Conservation (phyloP, 2,329 filamentous ascomycete species). For the Penicillium concentricum region DNA sequence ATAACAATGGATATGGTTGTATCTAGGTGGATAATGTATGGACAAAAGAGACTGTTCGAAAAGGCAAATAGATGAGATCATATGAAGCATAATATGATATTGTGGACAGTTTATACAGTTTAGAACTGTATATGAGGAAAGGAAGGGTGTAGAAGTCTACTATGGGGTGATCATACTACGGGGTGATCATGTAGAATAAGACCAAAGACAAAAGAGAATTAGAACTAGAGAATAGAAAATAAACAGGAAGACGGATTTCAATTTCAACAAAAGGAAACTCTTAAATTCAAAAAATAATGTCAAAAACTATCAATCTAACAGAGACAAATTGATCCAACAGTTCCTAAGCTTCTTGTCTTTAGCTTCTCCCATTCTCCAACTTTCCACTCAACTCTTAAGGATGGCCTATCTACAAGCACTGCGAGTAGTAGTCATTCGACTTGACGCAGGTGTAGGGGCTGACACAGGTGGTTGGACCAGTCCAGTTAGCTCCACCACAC, state of each 20-base stretch:
- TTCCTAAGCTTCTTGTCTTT: not conserved
- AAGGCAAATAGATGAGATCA: no score
- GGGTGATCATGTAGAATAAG: no score
- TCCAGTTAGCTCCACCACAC: conserved; percentile 38
- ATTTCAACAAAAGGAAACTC: not conserved
- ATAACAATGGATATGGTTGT: not conserved
- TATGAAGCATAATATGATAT: no score
- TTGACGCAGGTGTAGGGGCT: conserved; percentile 35
- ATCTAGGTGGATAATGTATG: no score
- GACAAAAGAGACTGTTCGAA: no score
- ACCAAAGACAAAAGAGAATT: not conserved
- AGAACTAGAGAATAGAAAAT: not conserved
- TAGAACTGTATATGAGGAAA: no score
- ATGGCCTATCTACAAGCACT: conserved; percentile 31
- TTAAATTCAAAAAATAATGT: not conserved
- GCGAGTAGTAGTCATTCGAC: conserved; percentile 38
- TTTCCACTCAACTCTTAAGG: no score
- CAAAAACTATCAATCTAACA: not conserved
- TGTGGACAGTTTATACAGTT: no score
- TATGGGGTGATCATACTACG: no score
- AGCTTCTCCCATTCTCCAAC: not conserved
- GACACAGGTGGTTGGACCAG: conserved; percentile 34
- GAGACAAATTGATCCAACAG: not conserved
- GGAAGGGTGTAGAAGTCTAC: no score
- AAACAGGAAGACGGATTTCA: not conserved